Base-by-base conservation (phyloP, 768 basidiomycete species). In the Mycena pura region DNA sequence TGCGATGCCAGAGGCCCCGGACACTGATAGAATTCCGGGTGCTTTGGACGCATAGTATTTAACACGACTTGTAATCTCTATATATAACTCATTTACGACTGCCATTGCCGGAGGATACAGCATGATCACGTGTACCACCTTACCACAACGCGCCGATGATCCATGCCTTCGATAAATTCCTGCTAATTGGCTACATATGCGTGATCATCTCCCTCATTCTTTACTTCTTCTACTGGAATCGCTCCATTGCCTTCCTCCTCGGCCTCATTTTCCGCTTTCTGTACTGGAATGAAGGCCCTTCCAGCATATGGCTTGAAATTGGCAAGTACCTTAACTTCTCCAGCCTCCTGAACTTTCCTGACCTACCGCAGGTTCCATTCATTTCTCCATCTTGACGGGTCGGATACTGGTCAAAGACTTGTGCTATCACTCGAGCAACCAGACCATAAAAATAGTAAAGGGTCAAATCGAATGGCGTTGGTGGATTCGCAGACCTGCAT, bases 171-270 rank as follows among this genome's bases (percentile, higher is more conserved):
- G 80, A 82, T 75, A 72, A 73, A 40, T 77, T 85, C 50, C 82
- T 94, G 24, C 79, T 93, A 63, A 78, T 88, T 60, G 79, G 86
- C 49, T 90, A 87, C 73, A 73, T 89, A 50, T 83, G 82, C 69
- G 84, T 84, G 47, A 73, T 80, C n/a, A 62, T 80, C 32, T 82
- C 81, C 15, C 76, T 88, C 7, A 75, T 92, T 56, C 77, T 93
- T 62, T 92, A 93, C 76, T 82, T 93, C 64, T 96, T 97, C 83
- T 97, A 91, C 78, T 93, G 91, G 86, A 96, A 95, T 76, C 86
- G 95, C 38, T 78, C 96, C 49, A 73, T 96, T 58, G 94, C 87
- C 0, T 84, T 82, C 54, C 60, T 91, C 54, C 76, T 95, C 60
- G 84, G 88, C 14, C 79, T 86, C 53, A 66, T 84, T 13, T 75